Base-by-base conservation (phyloP, 1,139 yeast genomes). In the Kazachstania sp. region DNA sequence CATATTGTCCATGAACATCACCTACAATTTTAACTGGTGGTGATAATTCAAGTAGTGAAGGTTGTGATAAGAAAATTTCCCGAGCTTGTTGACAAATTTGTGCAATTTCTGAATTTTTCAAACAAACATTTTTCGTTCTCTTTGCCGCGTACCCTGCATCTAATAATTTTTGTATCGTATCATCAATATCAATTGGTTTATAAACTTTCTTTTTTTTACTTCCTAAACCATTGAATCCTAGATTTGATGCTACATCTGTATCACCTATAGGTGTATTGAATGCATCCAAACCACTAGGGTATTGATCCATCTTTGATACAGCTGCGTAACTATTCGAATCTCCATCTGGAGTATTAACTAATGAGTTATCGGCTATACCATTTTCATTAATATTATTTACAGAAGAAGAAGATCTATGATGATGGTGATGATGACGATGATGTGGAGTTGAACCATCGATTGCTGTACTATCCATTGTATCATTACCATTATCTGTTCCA, bases 11-110 rank as follows among this genome's bases (percentile, higher is more conserved):
- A 67, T 92, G 98, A 36, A 92, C 95, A 65, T 92, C 98, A 41
- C 97, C 98, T 6, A 90, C 97, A 37, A 92, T 90, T 67, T 92
- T 92, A 16, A 92, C 98, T 0, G 98, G 97, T 0, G 97, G 95
- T 16, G 88, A 80, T 51, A 92, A 72, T 64, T 92, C 97, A 47
- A 92, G 71, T 48, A 92, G 69, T 6, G 95, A 77, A 4, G 98
- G 98, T 64, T 92, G 97, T 36, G 85, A 77, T 51, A 92, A 69
- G 57, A 92, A 85, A 20, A 92, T 82, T 61, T 92, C 96, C 50
- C 97, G 73, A 2, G 97, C 95, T 38, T 80, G 79, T 26, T 86
- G 77, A 67, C 98, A 92, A 44, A 92, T 82, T 55, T 81, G 73
- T 43, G 87, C 86, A 55, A 92, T 90, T 63, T 92, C 98, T 12